Evolutionary conservation across 1,139 yeast species (phyloP).

Genomic region (Debaryomyces psychrophilus): DNA sequence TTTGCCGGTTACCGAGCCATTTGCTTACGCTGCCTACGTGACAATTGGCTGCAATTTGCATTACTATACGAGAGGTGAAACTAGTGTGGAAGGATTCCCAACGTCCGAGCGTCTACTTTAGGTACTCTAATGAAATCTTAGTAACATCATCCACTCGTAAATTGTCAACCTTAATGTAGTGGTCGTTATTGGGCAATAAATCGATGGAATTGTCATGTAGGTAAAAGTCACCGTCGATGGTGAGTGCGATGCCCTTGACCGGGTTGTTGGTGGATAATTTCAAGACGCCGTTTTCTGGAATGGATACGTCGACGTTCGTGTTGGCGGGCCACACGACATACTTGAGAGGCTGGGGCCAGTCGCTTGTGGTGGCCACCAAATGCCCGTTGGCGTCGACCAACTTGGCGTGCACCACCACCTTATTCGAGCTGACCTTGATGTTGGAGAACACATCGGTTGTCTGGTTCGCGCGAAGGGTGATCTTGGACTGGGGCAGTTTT

Average conservation of each 20-base stretch:
- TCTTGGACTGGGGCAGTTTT: constrained; percentile 19
- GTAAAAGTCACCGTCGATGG: constrained; percentile 22
- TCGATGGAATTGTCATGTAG: constrained; percentile 49
- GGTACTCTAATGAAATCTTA: not conserved
- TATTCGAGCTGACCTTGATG: constrained; percentile 13
- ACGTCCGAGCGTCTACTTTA: not conserved
- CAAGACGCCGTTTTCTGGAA: constrained; percentile 21
- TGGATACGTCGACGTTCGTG: constrained; percentile 17
- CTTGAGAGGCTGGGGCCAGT: constrained; percentile 61
- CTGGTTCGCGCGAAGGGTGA: constrained; percentile 32
- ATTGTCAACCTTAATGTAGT: constrained; percentile 2
- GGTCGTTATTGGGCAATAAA: constrained; percentile 39
- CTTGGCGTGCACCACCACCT: constrained; percentile 13
- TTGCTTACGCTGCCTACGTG: constrained; percentile 1
- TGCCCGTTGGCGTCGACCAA: constrained; percentile 14
- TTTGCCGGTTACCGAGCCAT: not conserved
- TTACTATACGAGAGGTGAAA: not conserved
- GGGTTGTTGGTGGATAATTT: constrained; percentile 35
- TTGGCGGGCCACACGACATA: constrained; percentile 33
- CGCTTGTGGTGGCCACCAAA: constrained; percentile 38
- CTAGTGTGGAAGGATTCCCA: not conserved
- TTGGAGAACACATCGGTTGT: constrained; percentile 34
- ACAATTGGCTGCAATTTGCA: constrained; percentile 8
- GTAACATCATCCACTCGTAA: not conserved
- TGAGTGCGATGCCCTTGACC: constrained; percentile 43